These are phyloP conservation scores for Colletotrichum sp. DNA, from an alignment of 2,329 filamentous ascomycete genomes.

Conservation along the genomic window DNA sequence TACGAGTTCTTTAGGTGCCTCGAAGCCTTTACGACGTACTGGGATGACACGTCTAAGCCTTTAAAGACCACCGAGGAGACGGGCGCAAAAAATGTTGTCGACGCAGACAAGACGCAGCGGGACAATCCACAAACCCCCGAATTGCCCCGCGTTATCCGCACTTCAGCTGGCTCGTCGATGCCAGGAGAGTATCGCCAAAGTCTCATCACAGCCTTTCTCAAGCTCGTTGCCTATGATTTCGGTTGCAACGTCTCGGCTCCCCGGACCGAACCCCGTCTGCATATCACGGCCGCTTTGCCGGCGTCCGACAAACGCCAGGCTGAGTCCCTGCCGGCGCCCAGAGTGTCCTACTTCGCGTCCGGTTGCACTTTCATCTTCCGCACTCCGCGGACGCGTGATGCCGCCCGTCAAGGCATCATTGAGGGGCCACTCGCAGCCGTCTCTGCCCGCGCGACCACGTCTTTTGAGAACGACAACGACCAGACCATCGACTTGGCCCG, in stretches of 20 bases:
- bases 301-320: conserved; percentile 20
- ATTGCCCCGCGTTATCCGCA: conserved; percentile 37
- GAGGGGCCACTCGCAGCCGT: conserved; percentile 68
- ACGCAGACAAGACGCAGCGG: conserved; percentile 19
- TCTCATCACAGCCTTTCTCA: conserved; percentile 64
- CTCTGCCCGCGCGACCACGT: conserved; percentile 60
- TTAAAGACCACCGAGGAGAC: conserved; percentile 10
- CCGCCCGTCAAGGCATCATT: conserved; percentile 62
- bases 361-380: conserved; percentile 66
- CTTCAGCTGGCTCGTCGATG: conserved; percentile 58
- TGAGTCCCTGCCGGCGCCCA: conserved; percentile 26
- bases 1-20: conserved; percentile 71
- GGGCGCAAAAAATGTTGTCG: background rate
- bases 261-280: conserved; percentile 63
- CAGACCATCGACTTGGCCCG: conserved; percentile 66
- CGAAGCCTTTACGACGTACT: conserved; percentile 62
- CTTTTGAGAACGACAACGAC: conserved; percentile 60
- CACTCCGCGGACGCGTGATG: conserved; percentile 62
- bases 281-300: conserved; percentile 47
- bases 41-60: conserved; percentile 62
- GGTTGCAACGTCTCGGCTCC: conserved; percentile 64
- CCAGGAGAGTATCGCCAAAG: conserved; percentile 62
- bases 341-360: conserved; percentile 62
- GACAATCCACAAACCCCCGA: background rate
- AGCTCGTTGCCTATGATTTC: conserved; percentile 70